Evolutionary conservation across 345 rosid genomes (phyloP), one percentile per base, ranked within the genome.

Genomic region (Eucalyptus dawsonii): DNA sequence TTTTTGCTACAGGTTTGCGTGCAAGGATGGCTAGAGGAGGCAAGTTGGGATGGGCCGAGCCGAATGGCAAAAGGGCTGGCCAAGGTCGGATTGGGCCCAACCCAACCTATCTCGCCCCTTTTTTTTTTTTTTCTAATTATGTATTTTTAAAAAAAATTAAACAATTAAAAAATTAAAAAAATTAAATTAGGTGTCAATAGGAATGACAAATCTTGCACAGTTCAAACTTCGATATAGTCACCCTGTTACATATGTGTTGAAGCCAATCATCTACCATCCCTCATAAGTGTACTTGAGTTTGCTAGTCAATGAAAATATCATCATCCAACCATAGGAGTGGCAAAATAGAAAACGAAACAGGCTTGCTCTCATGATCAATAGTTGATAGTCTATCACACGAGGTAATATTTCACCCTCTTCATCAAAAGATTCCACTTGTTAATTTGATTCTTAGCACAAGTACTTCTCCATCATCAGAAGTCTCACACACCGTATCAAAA

Each of bases 401-500:
- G 62, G 62, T 24, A 56, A 56, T 56, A 56, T 24, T 56, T 56
- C 62, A 24, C 62, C 62, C 27, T 24, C 29, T 56, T 56, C 62
- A 24, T 56, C 62, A 53, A 53, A 56, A 56, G 11, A 56, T 56
- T 56, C 27, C 62, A 56, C 2, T 56, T 56, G 62, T 56, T 56
- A 24, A 24, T 56, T 56, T 56, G 62, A 56, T 56, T 56, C 6
- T 56, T 56, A 56, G 96, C 97, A 93, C 89, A 50, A 96, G 80
- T 88, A 95, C 49, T 29, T 89, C 37, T 69, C 97, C 98, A 91
- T 96, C 93, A 87, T 96, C 97, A 87, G 97, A 96, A 86, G 96
- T 90, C 60, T 95, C 91, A 92, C 99, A 96, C 31, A 94, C 94
- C 53, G 94, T 90, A 89, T 95, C 96, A 92, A 91, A 92, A 51